A percentile compares a stretch with the other conserved stretches of the same genome.
Evolutionary conservation across 495 filamentous ascomycete genomes (phyloP).

Genomic region (Entonaema liquescens): DNA sequence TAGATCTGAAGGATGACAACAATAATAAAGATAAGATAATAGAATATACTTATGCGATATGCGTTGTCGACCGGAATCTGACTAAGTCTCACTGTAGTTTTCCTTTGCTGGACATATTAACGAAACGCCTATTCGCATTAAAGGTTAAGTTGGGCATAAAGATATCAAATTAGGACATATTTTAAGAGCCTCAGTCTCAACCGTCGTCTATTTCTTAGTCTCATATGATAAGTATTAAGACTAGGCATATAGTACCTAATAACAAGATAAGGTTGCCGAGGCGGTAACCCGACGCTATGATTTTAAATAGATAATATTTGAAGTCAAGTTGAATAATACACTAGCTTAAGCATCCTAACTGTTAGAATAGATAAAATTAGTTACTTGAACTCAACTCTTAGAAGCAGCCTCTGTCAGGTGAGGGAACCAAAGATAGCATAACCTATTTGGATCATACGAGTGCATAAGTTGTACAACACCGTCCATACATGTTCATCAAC

Average conservation of each 20-base stretch:
- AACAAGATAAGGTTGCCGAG: slow-evolving; percentile 34
- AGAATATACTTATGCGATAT: background rate
- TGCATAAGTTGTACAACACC: background rate
- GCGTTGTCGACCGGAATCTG: background rate
- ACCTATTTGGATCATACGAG: background rate
- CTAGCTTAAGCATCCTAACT: too few relatives aligned
- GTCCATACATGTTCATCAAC: background rate
- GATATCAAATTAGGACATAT: background rate
- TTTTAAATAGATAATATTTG: slow-evolving; percentile 2
- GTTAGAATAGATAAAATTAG: background rate
- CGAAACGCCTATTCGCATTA: background rate
- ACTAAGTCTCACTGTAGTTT: slow-evolving; percentile 6
- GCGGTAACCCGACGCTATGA: slow-evolving; percentile 27
- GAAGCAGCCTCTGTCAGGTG: background rate
- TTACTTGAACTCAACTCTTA: background rate
- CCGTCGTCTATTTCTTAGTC: background rate
- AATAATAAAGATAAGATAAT: background rate
- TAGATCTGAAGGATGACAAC: background rate
- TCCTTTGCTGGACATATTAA: background rate
- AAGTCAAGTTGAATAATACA: background rate
- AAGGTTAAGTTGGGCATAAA: background rate
- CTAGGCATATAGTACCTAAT: background rate
- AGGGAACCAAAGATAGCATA: background rate
- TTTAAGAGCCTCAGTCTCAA: background rate
- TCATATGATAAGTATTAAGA: background rate